phyloP scores from a whole-genome alignment of 129 eudicot species.

The Lactuca saligna region DNA sequence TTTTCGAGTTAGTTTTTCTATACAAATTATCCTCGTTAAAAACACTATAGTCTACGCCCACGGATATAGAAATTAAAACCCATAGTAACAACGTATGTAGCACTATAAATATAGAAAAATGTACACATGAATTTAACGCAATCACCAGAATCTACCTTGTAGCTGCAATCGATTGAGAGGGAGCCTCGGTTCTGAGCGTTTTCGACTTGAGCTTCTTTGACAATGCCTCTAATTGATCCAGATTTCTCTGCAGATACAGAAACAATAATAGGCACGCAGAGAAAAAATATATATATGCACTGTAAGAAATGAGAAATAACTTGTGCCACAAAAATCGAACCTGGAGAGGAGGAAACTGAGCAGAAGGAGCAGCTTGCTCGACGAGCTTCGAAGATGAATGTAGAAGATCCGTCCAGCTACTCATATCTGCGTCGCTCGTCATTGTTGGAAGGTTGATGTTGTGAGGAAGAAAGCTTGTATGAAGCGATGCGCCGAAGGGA shows the following conservation, averaged over 20 bases:
- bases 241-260: conserved; percentile 52
- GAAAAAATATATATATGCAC: not conserved
- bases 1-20: conserved; percentile 8
- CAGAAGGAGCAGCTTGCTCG: conserved; percentile 97
- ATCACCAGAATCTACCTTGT: conserved; percentile 50
- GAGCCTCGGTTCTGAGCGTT: conserved; percentile 87
- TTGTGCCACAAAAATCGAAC: conserved; percentile 23
- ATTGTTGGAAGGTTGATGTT: conserved; percentile 33
- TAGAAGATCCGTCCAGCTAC: conserved; percentile 89
- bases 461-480: conserved; percentile 1
- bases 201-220: conserved; percentile 96
- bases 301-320: not conserved
- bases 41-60: conserved; percentile 4
- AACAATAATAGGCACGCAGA: not conserved
- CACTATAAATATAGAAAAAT: not conserved
- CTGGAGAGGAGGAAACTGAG: conserved; percentile 98
- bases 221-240: conserved; percentile 91
- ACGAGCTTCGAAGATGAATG: conserved; percentile 95
- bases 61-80: not conserved
- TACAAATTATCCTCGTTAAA: conserved; percentile 6
- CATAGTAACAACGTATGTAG: conserved; percentile 2
- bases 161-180: conserved; percentile 93
- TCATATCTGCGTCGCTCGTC: conserved; percentile 89
- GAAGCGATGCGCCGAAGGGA: conserved; percentile 15
- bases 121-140: not conserved